phyloP scores from a whole-genome alignment of 768 basidiomycete species.

The Boletus fagicola region DNA sequence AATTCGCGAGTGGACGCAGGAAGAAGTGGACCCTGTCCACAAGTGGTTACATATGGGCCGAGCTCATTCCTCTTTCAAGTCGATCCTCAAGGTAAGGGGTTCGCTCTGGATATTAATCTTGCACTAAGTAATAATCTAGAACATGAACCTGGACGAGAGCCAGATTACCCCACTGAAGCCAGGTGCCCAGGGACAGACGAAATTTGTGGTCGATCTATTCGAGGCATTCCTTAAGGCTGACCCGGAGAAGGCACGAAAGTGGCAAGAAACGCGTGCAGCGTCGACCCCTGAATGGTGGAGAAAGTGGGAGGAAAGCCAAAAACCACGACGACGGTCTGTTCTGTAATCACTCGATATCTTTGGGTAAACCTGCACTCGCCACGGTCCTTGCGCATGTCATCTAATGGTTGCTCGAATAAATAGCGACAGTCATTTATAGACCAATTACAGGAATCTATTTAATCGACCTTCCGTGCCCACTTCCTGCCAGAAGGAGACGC shows the following conservation, averaged over 20 bases:
- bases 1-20: constrained; percentile 40
- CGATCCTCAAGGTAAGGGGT: constrained; percentile 26
- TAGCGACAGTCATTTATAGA: constrained; percentile 14
- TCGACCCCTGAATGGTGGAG: constrained; percentile 31
- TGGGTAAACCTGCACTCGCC: not conserved
- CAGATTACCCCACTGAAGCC: constrained; percentile 12
- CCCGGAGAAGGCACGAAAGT: constrained; percentile 17
- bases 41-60: constrained; percentile 40
- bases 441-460: constrained; percentile 25
- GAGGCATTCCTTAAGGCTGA: constrained; percentile 28
- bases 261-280: constrained; percentile 25
- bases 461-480: constrained; percentile 77
- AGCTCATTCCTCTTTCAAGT: constrained; percentile 26
- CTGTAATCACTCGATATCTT: not conserved
- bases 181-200: constrained; percentile 10
- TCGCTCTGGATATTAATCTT: not conserved
- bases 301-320: constrained; percentile 29
- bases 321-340: constrained; percentile 6
- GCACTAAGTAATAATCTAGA: constrained; percentile 14
- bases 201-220: constrained; percentile 19
- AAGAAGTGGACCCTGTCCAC: constrained; percentile 36
- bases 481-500: constrained; percentile 55
- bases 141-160: constrained; percentile 16
- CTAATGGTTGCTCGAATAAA: constrained; percentile 14
- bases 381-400: not conserved